Evolutionary conservation across 2,329 filamentous ascomycete species (phyloP), one percentile per base, ranked within the genome.

Genomic region (Coniella vitis): DNA sequence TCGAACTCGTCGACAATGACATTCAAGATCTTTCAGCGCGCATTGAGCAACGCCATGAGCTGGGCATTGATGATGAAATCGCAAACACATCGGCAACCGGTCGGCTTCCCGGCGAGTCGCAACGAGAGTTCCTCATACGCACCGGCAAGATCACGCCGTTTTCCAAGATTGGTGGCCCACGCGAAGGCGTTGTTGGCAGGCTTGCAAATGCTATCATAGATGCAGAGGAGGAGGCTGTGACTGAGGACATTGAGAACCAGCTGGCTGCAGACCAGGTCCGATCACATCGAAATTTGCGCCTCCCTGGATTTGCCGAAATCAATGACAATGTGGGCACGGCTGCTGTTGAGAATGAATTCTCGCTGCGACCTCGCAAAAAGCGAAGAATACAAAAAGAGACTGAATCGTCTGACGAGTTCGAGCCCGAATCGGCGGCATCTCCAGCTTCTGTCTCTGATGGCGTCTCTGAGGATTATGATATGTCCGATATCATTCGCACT

Each of bases 111-210:
- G 87, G 87, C 52, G 93, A 97, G 69, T 89, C 79, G 20, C 83
- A 88, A 53, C 81, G 90, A 44, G 90, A 95, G 40, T 98, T 87
- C 63, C 77, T 98, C 40, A 93, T 98, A 42, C 83, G 93, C 22
- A 98, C 91, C 0, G 93, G 93, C 53, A 97, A 97, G 68, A 97
- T 98, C 57, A 98, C 93, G 0, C 93, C 93, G 0, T 98, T 98
- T 61, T 87, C 90, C 7, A 87, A 84, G 55, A 78, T 95, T 58
- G 81, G 81, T 21, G 75, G 79, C 13, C 74, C 79, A n/a, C 70
- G 82, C 2, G 72, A 79, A 22, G 80, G 77, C 3, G 74, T 82
- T 3, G 75, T 83, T 38, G 84, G 84, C 2, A 84, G 83, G 52
- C 71, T 95, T 14, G 84, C 86, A 10, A 83, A 90, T 60, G 85